phyloP scores from a whole-genome alignment of 192 early-diverging fungal genomes.

The Glomus cerebriforme region DNA sequence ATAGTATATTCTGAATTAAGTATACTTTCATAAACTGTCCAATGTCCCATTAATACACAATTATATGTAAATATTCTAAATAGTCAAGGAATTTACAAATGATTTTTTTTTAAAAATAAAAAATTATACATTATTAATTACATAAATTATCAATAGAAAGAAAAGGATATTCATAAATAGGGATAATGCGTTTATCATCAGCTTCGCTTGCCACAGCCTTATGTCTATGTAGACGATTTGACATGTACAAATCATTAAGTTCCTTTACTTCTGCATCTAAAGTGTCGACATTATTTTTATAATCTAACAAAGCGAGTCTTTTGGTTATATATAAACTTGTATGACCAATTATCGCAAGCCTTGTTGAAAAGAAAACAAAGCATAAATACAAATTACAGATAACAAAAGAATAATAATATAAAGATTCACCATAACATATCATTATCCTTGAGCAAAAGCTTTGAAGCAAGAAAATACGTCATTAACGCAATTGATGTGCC shows the following conservation, averaged over 20 bases:
- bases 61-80: conserved; percentile 4
- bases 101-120: neutral
- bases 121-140: neutral
- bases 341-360: conserved; percentile 19
- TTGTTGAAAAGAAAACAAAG: neutral
- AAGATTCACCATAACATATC: conserved; percentile 10
- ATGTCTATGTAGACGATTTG: neutral
- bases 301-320: neutral
- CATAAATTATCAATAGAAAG: neutral
- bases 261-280: conserved; percentile 12
- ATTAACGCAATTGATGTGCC: neutral
- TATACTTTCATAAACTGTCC: conserved; percentile 21
- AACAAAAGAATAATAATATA: neutral
- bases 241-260: neutral
- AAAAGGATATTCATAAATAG: conserved; percentile 23
- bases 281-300: neutral
- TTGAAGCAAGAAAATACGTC: neutral
- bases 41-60: conserved; percentile 21
- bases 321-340: conserved; percentile 13
- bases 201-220: neutral
- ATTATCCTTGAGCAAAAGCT: neutral
- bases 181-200: neutral
- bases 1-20: conserved; percentile 17
- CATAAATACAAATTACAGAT: neutral
- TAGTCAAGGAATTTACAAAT: neutral